Percentiles rank a stretch among this genome's conserved stretches.
Evolutionary conservation across 1,284 basidiomycete genomes (phyloP).

Genomic region (Cerioporus squamosus): DNA sequence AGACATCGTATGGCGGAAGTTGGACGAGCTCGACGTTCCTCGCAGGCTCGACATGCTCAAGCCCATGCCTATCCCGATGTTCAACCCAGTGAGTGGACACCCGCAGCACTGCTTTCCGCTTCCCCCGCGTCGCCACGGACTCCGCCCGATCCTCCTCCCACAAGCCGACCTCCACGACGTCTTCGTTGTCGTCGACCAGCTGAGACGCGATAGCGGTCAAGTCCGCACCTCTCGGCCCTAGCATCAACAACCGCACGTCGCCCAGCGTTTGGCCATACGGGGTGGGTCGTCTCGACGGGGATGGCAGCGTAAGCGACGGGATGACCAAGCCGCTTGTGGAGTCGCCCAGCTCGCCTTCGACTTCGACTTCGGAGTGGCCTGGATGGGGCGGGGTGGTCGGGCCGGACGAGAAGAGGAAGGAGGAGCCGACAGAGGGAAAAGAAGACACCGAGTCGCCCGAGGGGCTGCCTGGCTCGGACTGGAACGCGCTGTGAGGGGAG

Average conservation of each 20-base stretch:
- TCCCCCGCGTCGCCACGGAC: constrained; percentile 3
- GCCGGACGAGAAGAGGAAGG: constrained; percentile 75
- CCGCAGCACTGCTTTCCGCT: constrained; percentile 41
- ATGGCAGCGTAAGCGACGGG: constrained; percentile 67
- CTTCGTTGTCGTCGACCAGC: constrained; percentile 64
- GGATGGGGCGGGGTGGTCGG: constrained; percentile 55
- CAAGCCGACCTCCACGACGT: constrained; percentile 59
- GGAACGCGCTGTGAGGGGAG: constrained; percentile 55
- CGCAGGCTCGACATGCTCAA: constrained; percentile 65
- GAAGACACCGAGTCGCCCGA: constrained; percentile 66
- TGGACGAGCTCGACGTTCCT: constrained; percentile 65
- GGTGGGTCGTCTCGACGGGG: constrained; percentile 60
- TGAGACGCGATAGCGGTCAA: constrained; percentile 38
- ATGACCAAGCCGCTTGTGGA: constrained; percentile 63
- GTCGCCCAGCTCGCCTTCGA: constrained; percentile 39
- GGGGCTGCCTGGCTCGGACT: constrained; percentile 60
- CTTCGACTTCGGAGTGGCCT: constrained; percentile 41
- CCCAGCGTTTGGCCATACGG: constrained; percentile 68
- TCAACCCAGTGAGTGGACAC: constrained; percentile 75
- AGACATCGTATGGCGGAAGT: constrained; percentile 47
- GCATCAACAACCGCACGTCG: constrained; percentile 57
- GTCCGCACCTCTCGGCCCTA: constrained; percentile 46
- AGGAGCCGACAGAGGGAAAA: constrained; percentile 72
- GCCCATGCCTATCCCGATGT: constrained; percentile 62
- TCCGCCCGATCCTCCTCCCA: constrained; percentile 55